phyloP scores from a whole-genome alignment of 257 asterid genomes.

The Jaltomata sinuosa region DNA sequence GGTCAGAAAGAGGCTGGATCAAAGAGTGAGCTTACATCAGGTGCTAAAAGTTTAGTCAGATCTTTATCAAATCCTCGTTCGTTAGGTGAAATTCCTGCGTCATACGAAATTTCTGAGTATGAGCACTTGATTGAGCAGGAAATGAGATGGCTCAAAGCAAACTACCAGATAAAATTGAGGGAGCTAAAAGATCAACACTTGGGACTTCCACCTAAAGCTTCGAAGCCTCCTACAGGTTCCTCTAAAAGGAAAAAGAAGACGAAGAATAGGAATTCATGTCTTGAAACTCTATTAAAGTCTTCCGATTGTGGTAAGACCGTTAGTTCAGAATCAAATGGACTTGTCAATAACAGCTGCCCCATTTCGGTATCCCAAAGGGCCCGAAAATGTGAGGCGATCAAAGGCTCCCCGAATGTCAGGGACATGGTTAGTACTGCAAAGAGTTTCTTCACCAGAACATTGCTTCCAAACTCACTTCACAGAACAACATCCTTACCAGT shows the following conservation, averaged over 20 bases:
- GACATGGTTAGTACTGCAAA: slow-evolving; percentile 9
- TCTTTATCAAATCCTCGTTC: slow-evolving; percentile 16
- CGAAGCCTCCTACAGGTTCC: slow-evolving; percentile 1
- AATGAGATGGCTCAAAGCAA: slow-evolving; percentile 31
- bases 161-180: slow-evolving; percentile 17
- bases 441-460: slow-evolving; percentile 6
- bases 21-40: background rate
- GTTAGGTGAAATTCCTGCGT: slow-evolving; percentile 13
- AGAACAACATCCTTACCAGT: slow-evolving; percentile 28
- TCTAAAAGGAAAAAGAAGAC: background rate
- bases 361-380: slow-evolving; percentile 26
- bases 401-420: slow-evolving; percentile 1
- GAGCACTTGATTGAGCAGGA: slow-evolving; percentile 31
- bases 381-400: slow-evolving; percentile 25
- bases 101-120: slow-evolving; percentile 7
- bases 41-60: slow-evolving; percentile 2
- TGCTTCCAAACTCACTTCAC: slow-evolving; percentile 19
- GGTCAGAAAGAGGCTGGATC: slow-evolving; percentile 1
- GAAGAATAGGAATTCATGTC: background rate
- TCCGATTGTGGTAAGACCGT: background rate
- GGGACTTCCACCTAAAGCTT: slow-evolving; percentile 9
- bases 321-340: background rate
- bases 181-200: slow-evolving; percentile 17
- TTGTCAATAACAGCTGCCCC: slow-evolving; percentile 22
- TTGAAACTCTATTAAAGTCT: background rate